Evolutionary conservation across 768 basidiomycete genomes (phyloP), one percentile per base, ranked within the genome.

Genomic region (Podaxis sp.): DNA sequence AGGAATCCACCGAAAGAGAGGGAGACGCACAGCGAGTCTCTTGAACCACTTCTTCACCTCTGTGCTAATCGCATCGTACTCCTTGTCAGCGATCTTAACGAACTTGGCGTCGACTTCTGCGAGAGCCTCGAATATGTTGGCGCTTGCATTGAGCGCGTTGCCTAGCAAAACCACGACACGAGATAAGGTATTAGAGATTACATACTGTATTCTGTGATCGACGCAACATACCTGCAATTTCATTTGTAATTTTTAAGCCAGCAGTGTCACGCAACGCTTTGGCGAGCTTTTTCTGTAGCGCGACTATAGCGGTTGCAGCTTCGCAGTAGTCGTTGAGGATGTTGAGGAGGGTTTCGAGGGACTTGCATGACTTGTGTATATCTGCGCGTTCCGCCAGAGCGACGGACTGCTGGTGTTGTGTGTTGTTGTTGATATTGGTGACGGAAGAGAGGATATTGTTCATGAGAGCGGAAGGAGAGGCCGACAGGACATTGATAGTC

Each of bases 21-120:
- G 33, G 33, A 33, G n/a, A 75, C 89, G 67, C 68, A 93, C 91
- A 54, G 86, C 81, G 38, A 93, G 80, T 72, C 87, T 91, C 83
- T 90, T 92, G 79, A 93, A 87, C 90, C 91, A 93, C 68, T 90
- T 93, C 79, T 86, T 89, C 46, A 91, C 85, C 65, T 92, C 91
- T 33, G 77, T 72, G 65, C 84, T 85, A 55, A 91, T 76, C 22
- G 61, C 68, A 64, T 87, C 85, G 63, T 85, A 90, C 65, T 93
- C 91, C 74, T 85, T 91, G 66, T 90, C 88, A 12, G 82, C 82
- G 64, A 89, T 70, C 75, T 89, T 93, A 46, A 84, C 82, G 72
- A 91, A 92, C 76, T 90, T 93, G 66, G 76, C 63, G 68, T 92
- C 88, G 56, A 92, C 81, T 29, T 93, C 90, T 2, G 83, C 81